Conservation (phyloP, 2,329 filamentous ascomycete genomes). For the Colletotrichum cereale region DNA sequence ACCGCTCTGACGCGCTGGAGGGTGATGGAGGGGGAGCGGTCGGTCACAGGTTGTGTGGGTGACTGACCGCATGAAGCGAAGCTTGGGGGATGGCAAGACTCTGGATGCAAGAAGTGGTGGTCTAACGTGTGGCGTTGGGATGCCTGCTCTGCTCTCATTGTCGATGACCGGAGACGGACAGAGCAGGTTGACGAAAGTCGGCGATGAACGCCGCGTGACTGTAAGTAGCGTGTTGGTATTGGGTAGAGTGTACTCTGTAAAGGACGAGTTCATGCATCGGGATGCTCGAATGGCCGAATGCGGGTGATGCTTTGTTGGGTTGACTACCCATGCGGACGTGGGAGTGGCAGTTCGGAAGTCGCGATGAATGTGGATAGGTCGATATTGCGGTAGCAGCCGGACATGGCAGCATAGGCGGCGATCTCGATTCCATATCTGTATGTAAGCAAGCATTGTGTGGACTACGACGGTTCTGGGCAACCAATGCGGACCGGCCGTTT, state of each 20-base stretch:
- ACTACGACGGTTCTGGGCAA: slow-evolving; percentile 2
- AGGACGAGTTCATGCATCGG: slow-evolving; percentile 15
- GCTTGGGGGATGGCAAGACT: background rate
- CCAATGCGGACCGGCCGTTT: slow-evolving; percentile 31
- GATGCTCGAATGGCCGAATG: slow-evolving; percentile 30
- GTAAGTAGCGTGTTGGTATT: background rate
- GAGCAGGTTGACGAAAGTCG: slow-evolving; percentile 1
- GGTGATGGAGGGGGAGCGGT: background rate
- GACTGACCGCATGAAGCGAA: slow-evolving; percentile 13
- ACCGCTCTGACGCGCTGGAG: slow-evolving; percentile 22
- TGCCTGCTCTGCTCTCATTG: background rate
- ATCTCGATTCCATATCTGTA: background rate
- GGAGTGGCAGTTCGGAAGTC: slow-evolving; percentile 28
- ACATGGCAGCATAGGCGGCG: slow-evolving; percentile 7
- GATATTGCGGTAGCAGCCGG: background rate
- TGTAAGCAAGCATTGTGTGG: background rate
- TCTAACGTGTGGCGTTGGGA: background rate
- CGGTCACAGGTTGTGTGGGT: background rate
- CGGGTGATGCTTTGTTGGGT: slow-evolving; percentile 22
- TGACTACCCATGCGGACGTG: slow-evolving; percentile 29
- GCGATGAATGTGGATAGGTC: slow-evolving; percentile 19
- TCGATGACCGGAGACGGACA: slow-evolving; percentile 30
- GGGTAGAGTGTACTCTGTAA: background rate
- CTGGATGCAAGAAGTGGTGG: background rate
- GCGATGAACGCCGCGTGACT: slow-evolving; percentile 17